phyloP scores from a whole-genome alignment of 106 monocot species.

The Alisma plantagoaquatica region DNA sequence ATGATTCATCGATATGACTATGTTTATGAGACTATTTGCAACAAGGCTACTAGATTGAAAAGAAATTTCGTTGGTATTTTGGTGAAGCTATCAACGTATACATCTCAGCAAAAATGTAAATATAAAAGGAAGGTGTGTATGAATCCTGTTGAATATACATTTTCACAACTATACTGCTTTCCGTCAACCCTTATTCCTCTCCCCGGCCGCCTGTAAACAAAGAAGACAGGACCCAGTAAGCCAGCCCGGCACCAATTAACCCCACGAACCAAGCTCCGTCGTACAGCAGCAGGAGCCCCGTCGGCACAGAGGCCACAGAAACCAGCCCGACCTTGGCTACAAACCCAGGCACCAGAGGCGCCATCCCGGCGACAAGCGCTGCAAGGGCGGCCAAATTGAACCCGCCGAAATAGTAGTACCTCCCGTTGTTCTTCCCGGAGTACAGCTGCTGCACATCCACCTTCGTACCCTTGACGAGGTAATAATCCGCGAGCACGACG shows the following conservation, averaged over 20 bases:
- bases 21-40: too few relatives aligned
- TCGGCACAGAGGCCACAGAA: slow-evolving; percentile 14
- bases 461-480: slow-evolving; percentile 45
- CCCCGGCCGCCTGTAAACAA: too few relatives aligned
- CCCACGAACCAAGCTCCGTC: slow-evolving; percentile 89
- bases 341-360: slow-evolving; percentile 74
- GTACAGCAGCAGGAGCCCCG: slow-evolving; percentile 37
- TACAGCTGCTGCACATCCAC: slow-evolving; percentile 65
- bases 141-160: too few relatives aligned
- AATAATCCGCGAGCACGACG: slow-evolving; percentile 68
- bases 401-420: slow-evolving; percentile 53
- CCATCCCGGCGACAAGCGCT: slow-evolving; percentile 51
- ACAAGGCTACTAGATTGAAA: too few relatives aligned
- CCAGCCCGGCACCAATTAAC: slow-evolving; percentile 47
- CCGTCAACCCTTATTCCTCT: neutral
- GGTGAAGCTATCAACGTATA: too few relatives aligned
- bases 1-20: too few relatives aligned
- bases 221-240: slow-evolving; percentile 64
- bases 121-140: too few relatives aligned
- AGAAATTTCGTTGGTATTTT: too few relatives aligned
- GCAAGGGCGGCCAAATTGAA: slow-evolving; percentile 44
- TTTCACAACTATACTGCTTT: too few relatives aligned
- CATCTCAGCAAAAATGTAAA: too few relatives aligned
- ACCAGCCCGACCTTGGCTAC: slow-evolving; percentile 46
- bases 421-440: slow-evolving; percentile 8